phyloP scores from a whole-genome alignment of 2,329 filamentous ascomycete species.

The Ceratocystis alfenasii region DNA sequence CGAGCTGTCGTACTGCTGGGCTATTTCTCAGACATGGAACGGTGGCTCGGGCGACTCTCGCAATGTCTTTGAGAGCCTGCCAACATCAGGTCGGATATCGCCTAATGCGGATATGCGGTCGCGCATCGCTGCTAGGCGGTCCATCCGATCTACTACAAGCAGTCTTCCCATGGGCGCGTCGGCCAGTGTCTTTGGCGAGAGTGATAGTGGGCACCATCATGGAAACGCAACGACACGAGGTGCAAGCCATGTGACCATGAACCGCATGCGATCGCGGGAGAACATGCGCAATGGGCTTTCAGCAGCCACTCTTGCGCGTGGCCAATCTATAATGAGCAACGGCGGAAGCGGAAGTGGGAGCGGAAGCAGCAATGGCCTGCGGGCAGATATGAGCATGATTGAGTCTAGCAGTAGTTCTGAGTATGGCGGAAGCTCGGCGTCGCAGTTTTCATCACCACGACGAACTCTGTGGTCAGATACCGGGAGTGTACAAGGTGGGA shows the following conservation, averaged over 20 bases:
- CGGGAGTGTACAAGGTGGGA: constrained; percentile 16
- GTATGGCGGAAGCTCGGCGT: constrained; percentile 12
- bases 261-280: constrained; percentile 23
- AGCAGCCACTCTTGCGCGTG: not conserved
- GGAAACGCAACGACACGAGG: not conserved
- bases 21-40: constrained; percentile 33
- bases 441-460: constrained; percentile 11
- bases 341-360: not conserved
- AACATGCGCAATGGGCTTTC: constrained; percentile 15
- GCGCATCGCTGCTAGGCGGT: constrained; percentile 11
- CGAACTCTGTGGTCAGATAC: constrained; percentile 17
- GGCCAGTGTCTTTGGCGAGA: constrained; percentile 12
- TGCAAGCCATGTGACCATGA: constrained; percentile 7
- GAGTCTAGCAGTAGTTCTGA: constrained; percentile 6
- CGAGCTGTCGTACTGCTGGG: constrained; percentile 44
- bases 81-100: constrained; percentile 25
- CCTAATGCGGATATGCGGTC: constrained; percentile 20
- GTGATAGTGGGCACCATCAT: not conserved
- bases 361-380: constrained; percentile 3
- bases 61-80: constrained; percentile 26
- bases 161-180: constrained; percentile 16
- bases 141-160: constrained; percentile 24
- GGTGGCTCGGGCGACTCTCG: constrained; percentile 20
- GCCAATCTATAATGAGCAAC: constrained; percentile 6
- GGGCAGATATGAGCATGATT: constrained; percentile 26